Evolutionary conservation across 441 rosid species (phyloP), one percentile per base, ranked within the genome.

Genomic region (Macaranga tanarius): DNA sequence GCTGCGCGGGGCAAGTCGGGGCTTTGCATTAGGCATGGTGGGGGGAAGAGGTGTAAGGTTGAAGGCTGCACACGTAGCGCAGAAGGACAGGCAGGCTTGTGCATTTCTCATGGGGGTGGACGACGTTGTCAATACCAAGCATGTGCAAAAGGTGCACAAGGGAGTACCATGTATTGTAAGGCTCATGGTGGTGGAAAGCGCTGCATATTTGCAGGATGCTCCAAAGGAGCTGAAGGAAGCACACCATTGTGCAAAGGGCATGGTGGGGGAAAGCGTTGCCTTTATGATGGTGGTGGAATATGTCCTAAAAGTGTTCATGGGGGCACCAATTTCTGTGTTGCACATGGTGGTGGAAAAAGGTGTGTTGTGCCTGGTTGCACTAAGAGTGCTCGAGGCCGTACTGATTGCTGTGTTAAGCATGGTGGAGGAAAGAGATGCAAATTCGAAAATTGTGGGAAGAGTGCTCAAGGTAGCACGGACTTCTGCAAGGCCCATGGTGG

Each of bases 151-250:
- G 98, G 98, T 61, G 92, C 98, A 74, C 98, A 93, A 76, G 97
- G 97, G 17, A 93, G 97, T 79, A 93, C 97, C 13, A 76, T 86
- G 85, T 90, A 79, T 28, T 93, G 97, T 85, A 93, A 93, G 85
- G 94, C 97, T 26, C 98, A 93, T 23, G 98, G 98, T n/a, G 97
- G 98, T 19, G 98, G 98, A n/a, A 91, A 91, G 59, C 91, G 98
- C 13, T 93, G 98, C 75, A 84, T 93, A 79, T 92, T 93, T 73
- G 89, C 91, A 0, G 96, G 97, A 13, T 93, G 98, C 88, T 85
- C 84, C 10, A 93, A 88, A 71, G 97, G 97, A 17, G 98, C 98
- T 0, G 98, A 93, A 84, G 98, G 98, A 52, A 93, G 96, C 74
- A 93, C 98, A 0, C 97, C 96, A 6, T 71, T 92, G 73, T 93